Percentiles rank a stretch among this genome's conserved stretches.
Evolutionary conservation across 2,329 filamentous ascomycete genomes (phyloP).

Genomic region (Bipolaris gigantea): DNA sequence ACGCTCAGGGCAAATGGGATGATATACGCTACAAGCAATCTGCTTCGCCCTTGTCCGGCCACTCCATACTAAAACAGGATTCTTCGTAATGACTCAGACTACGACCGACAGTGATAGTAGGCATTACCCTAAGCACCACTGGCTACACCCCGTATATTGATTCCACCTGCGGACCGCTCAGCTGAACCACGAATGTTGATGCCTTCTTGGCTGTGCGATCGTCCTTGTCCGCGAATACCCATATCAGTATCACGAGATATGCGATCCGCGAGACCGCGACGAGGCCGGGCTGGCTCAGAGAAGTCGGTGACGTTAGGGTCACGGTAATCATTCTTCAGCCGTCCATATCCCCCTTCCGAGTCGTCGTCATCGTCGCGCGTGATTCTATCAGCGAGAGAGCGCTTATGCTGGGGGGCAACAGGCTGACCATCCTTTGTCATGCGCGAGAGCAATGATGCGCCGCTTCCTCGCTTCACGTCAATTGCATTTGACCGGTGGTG

Average conservation of each 20-base stretch:
- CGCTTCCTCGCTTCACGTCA: constrained; percentile 31
- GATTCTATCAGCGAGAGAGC: constrained; percentile 36
- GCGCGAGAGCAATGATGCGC: constrained; percentile 33
- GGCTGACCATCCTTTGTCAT: constrained; percentile 43
- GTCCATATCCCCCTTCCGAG: constrained; percentile 28
- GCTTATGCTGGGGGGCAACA: constrained; percentile 22
- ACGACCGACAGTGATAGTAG: neutral
- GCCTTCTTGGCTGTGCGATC: constrained; percentile 25
- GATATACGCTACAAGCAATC: neutral
- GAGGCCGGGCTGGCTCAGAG: constrained; percentile 24
- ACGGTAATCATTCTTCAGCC: constrained; percentile 38
- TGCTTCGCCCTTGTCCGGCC: neutral
- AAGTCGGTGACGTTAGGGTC: constrained; percentile 30
- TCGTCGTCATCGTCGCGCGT: constrained; percentile 34
- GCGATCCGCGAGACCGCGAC: constrained; percentile 26
- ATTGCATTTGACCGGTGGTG: constrained; percentile 51
- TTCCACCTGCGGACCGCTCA: constrained; percentile 21
- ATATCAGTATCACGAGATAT: constrained; percentile 28
- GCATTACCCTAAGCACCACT: constrained; percentile 27
- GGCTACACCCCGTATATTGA: constrained; percentile 41
- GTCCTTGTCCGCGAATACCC: constrained; percentile 24
- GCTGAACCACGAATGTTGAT: constrained; percentile 41
- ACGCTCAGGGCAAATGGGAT: neutral
- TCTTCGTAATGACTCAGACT: neutral
- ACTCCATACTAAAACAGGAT: neutral